Base-by-base conservation (phyloP, 1,284 basidiomycete species). In the Rhodotorula sp. region DNA sequence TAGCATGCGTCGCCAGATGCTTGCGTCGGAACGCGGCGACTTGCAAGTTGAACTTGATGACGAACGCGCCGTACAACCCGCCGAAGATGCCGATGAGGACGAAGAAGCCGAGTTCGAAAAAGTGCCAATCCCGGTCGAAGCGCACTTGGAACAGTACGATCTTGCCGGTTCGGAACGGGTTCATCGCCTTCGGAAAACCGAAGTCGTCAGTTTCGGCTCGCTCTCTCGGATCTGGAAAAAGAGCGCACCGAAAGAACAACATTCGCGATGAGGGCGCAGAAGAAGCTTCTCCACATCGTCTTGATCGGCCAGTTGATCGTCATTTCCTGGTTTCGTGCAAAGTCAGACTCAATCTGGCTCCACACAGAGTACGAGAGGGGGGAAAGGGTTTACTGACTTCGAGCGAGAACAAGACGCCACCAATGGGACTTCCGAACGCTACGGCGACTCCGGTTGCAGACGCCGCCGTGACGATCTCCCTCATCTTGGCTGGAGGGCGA, bases 101-200 rank as follows among this genome's bases (percentile, higher is more conserved):
- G 60, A 80, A 80, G 48, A 95, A 86, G n/a, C 95, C 89, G 66
- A 99, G 92, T 81, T 98, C 97, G 80, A 99, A 99, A 83, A 97
- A 98, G 80, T 99, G 95, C 97, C 97, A 99, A 79, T 95, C 93
- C 45, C 95, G 86, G 80, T 92, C 93, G 81, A 99, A 99, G 10
- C 94, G 95, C 73, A 99, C 93, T 80, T 97, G 93, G 84, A 99
- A 99, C 72, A 98, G 83, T 78, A 99, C 97, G 45, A 99, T 88
- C 81, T 99, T 99, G 50, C 97, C 97, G 0, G 97, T 99, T 38
- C 95, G 87, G 83, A 94, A 99, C 1, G 97, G 97, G 80, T 99
- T 98, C 90, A 99, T 95, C 4, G 92, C 91, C 90, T 94, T 15
- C 64, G 34, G 28, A 15, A 63, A 26, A 48, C 3, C 3, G 3